Evolutionary conservation across 495 filamentous ascomycete genomes (phyloP).

Genomic region (Neurospora sp.): DNA sequence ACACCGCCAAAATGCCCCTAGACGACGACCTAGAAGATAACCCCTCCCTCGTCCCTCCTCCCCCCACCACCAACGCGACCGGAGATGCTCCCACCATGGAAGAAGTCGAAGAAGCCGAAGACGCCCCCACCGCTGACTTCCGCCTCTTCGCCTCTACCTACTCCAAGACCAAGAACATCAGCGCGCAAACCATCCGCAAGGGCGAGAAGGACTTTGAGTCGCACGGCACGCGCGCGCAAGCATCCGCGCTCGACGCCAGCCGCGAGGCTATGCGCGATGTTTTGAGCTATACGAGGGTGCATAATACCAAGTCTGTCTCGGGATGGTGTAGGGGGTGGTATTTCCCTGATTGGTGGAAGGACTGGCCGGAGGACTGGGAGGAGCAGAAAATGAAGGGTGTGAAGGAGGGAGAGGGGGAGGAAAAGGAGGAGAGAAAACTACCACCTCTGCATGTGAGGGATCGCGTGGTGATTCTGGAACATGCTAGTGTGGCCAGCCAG

Average conservation of each 20-base stretch:
- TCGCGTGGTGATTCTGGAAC: slow-evolving; percentile 39
- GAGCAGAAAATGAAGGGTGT: slow-evolving; percentile 7
- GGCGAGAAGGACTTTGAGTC: slow-evolving; percentile 97
- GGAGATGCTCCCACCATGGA: slow-evolving; percentile 7
- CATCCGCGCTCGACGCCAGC: slow-evolving; percentile 62
- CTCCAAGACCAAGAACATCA: slow-evolving; percentile 28
- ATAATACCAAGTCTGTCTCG: slow-evolving; percentile 34
- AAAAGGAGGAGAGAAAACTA: slow-evolving; percentile 17
- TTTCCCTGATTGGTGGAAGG: slow-evolving; percentile 39
- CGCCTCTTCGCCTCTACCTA: slow-evolving; percentile 58
- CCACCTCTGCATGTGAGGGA: slow-evolving; percentile 33
- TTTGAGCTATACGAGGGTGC: slow-evolving; percentile 59
- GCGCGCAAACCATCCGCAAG: slow-evolving; percentile 34
- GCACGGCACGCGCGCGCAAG: slow-evolving; percentile 75
- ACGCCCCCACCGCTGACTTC: slow-evolving; percentile 58
- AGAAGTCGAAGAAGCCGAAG: slow-evolving; percentile 62
- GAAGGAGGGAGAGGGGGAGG: slow-evolving; percentile 8
- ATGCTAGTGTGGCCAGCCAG: slow-evolving; percentile 28
- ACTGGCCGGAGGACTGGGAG: slow-evolving; percentile 22
- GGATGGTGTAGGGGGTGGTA: slow-evolving; percentile 46
- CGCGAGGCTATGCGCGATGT: slow-evolving; percentile 88
- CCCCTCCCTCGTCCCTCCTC: slow-evolving; percentile 2
- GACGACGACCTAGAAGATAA: slow-evolving; percentile 36
- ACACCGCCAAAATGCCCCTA: slow-evolving; percentile 21
- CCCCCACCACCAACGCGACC: neutral